A percentile compares a stretch with the other conserved stretches of the same genome.
Evolutionary conservation across 768 basidiomycete genomes (phyloP).

Genomic region (Plicaturopsis crispa): DNA sequence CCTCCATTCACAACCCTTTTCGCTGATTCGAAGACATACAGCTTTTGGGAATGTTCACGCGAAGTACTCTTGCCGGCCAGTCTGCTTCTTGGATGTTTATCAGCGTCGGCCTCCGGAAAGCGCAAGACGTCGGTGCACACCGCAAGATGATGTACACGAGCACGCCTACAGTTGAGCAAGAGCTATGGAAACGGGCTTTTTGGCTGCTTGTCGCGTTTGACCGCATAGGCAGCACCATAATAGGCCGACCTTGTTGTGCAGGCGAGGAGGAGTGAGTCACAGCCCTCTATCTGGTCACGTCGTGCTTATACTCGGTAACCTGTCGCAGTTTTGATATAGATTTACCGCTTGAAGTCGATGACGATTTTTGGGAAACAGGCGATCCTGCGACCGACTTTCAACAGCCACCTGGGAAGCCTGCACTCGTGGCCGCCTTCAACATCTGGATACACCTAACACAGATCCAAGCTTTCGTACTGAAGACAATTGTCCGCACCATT

Average conservation of each 20-base stretch:
- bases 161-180: conserved; percentile 45
- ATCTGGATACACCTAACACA: conserved; percentile 58
- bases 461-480: conserved; percentile 60
- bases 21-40: conserved; percentile 14
- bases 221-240: conserved; percentile 40
- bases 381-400: conserved; percentile 47
- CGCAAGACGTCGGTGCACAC: conserved; percentile 74
- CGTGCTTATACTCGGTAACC: conserved; percentile 1
- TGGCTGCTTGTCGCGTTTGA: conserved; percentile 64
- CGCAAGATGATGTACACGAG: conserved; percentile 48
- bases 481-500: conserved; percentile 45
- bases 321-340: conserved; percentile 72
- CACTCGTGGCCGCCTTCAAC: conserved; percentile 54
- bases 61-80: too few relatives aligned
- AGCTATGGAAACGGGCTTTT: conserved; percentile 75
- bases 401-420: conserved; percentile 58
- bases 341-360: conserved; percentile 75
- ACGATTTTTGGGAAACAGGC: conserved; percentile 64
- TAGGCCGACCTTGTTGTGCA: conserved; percentile 50
- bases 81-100: conserved; percentile 47
- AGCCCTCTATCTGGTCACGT: not conserved
- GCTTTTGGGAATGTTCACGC: conserved; percentile 50
- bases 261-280: conserved; percentile 60
- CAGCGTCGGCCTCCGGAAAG: conserved; percentile 51
- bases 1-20: conserved; percentile 6